These are phyloP conservation scores for Phytophthora ramorum DNA, from an alignment of 352 stramenopile species.

Conservation along the genomic window DNA sequence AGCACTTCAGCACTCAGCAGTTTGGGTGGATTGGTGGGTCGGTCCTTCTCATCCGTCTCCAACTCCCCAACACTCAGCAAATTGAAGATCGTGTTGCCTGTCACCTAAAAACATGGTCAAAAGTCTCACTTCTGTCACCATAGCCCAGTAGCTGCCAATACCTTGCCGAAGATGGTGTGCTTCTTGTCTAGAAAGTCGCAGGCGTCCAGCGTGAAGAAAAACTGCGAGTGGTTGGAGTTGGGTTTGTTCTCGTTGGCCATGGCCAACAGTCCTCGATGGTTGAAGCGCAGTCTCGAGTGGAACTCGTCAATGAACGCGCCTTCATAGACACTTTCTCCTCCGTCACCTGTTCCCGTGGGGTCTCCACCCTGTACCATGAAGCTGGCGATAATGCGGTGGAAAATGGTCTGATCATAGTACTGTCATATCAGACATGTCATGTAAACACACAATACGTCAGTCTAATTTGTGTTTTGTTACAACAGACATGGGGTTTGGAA, in stretches of 20 bases:
- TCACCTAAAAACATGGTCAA: slow-evolving; percentile 68
- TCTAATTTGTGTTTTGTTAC: neutral
- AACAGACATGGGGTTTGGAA: neutral
- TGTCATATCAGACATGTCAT: slow-evolving; percentile 38
- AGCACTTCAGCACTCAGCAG: slow-evolving; percentile 92
- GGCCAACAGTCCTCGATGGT: slow-evolving; percentile 95
- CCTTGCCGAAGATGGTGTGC: slow-evolving; percentile 94
- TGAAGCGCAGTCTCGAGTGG: slow-evolving; percentile 95
- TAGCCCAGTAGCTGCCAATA: slow-evolving; percentile 12
- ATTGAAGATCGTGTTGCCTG: slow-evolving; percentile 98
- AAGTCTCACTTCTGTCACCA: neutral
- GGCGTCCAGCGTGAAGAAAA: slow-evolving; percentile 98
- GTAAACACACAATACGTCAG: neutral
- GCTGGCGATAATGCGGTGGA: slow-evolving; percentile 95
- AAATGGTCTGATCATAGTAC: slow-evolving; percentile 97
- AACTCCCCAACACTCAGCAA: slow-evolving; percentile 91
- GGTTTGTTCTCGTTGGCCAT: slow-evolving; percentile 93
- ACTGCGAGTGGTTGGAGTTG: slow-evolving; percentile 94
- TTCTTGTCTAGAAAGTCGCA: slow-evolving; percentile 96
- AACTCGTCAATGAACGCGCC: slow-evolving; percentile 93
- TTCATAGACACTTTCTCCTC: slow-evolving; percentile 83
- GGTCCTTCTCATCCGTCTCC: slow-evolving; percentile 88
- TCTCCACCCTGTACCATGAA: slow-evolving; percentile 97
- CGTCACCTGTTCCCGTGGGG: slow-evolving; percentile 84
- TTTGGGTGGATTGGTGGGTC: slow-evolving; percentile 74